Evolutionary conservation across 768 basidiomycete species (phyloP), one percentile per base, ranked within the genome.

Genomic region (Tulasnella calospora): DNA sequence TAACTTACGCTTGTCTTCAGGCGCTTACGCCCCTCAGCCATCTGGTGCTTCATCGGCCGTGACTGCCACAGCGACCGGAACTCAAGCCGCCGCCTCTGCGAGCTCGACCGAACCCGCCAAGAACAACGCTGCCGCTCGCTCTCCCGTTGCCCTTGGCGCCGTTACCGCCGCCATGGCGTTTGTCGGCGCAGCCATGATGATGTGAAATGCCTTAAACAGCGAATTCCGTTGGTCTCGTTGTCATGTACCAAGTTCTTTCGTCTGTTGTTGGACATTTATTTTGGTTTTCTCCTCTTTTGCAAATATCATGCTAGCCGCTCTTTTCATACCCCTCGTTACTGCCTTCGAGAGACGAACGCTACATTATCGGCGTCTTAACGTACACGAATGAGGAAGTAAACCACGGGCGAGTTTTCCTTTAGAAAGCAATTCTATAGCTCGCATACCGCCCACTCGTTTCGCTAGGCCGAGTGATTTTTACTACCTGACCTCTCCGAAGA

Each of bases 401-500:
- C 9, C 8, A 46, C n/a, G 38, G 35, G 15, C 27, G 38, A 35
- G 44, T 7, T 0, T 3, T 4, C 23, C 15, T 21, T 80, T 72
- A 83, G 79, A 82, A 95, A 86, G 94, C 94, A 84, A 95, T 94
- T 80, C 94, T 92, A 87, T 95, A 95, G 83, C 94, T 95, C 74
- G 94, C 92, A 82, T 95, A 96, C 79, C 94, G 90, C 73, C 97
- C 97, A 80, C 93, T 94, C 23, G 98, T 99, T 87, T 99, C 98
- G 85, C 94, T 96, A 36, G 96, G 94, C 82, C 98, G 88, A 79
- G 93, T 98, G 82, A 99, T 99, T 87, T 98, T 98, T 85, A 99
- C 98, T 71, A 99, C 98, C 84, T 97, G 95, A 36, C 97, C 96
- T 73, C 98, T 90, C 82, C 91, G 89, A 78, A 99, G 89, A 74